Evolutionary conservation across 768 basidiomycete species (phyloP), one percentile per base, ranked within the genome.

Genomic region (Auriscalpium orientale): DNA sequence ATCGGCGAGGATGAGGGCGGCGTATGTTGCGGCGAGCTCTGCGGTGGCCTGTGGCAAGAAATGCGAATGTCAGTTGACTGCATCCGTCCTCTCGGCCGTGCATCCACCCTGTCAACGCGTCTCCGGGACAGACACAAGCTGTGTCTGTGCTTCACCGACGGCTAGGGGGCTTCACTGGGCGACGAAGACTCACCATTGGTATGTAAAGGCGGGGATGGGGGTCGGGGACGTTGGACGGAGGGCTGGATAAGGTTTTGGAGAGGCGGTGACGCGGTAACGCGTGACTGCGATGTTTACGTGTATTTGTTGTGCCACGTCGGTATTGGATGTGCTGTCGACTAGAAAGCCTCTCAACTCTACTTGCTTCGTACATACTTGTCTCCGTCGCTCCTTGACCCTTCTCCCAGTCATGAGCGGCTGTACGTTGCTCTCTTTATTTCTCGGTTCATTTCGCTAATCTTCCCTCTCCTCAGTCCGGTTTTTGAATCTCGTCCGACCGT

Each of bases 1-100:
- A 77, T 98, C 97, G 64, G 94, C 95, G 70, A 98, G 92, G 76
- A 98, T 98, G 68, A 99, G 89, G 64, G 93, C 91, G 69, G 95
- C 94, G 78, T 98, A 98, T 65, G 94, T 89, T 60, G 94, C 79
- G 65, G 94, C 92, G 70, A 95, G 89, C 71, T 98, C 95, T 53
- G 70, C 57, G 67, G 80, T 73, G 68, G 80, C 78, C 80, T 79
- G 59, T 47, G 33, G 16, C 22, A 7, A 21, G 10, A 35, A n/a
- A 2, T 20, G 51, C 57, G 18, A 59, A 40, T 21, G 44, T 10
- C 20, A 46, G 11, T 8, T 36, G 40, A 18, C 40, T 43, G 15
- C 40, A 43, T 43, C 40, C 40, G 40, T 13, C 3, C 40, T 5
- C 15, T 8, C 15, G 40, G 6, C 40, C 40, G 13, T 43, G 15